Conservation (phyloP, 768 basidiomycete genomes). For the Neoboletus magnificus region DNA sequence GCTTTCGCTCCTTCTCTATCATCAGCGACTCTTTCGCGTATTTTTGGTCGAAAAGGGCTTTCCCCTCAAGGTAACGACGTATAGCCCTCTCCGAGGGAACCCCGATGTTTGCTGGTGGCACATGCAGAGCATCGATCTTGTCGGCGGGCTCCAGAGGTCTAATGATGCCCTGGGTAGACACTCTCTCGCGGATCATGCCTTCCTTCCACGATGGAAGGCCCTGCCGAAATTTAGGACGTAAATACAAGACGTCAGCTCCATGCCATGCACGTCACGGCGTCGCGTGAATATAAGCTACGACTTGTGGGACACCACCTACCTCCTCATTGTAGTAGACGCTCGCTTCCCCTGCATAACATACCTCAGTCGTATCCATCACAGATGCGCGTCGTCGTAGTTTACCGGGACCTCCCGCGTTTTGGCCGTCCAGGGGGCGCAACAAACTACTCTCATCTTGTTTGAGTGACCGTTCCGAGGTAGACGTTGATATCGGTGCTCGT, state of each 20-base stretch:
- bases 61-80: conserved; percentile 71
- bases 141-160: conserved; percentile 72
- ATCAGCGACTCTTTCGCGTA: conserved; percentile 53
- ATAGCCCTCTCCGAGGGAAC: conserved; percentile 69
- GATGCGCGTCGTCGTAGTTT: conserved; percentile 17
- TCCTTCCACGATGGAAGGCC: conserved; percentile 39
- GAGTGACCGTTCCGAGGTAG: conserved; percentile 14
- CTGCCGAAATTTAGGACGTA: conserved; percentile 21
- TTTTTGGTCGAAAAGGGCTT: conserved; percentile 60
- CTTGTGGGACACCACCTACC: conserved; percentile 33
- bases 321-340: conserved; percentile 50
- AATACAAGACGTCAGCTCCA: conserved; percentile 1
- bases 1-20: conserved; percentile 65
- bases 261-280: neutral
- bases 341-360: conserved; percentile 57
- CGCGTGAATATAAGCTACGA: neutral
- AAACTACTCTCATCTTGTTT: neutral
- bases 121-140: conserved; percentile 61
- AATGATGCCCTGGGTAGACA: conserved; percentile 79
- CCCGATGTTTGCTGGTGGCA: conserved; percentile 68
- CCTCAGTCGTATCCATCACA: conserved; percentile 6
- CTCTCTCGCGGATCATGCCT: conserved; percentile 87
- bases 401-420: conserved; percentile 19
- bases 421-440: conserved; percentile 8
- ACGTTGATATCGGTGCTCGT: conserved; percentile 8